Conservation (phyloP, 306 rosid genomes). For the Pyrus pyrifolia region DNA sequence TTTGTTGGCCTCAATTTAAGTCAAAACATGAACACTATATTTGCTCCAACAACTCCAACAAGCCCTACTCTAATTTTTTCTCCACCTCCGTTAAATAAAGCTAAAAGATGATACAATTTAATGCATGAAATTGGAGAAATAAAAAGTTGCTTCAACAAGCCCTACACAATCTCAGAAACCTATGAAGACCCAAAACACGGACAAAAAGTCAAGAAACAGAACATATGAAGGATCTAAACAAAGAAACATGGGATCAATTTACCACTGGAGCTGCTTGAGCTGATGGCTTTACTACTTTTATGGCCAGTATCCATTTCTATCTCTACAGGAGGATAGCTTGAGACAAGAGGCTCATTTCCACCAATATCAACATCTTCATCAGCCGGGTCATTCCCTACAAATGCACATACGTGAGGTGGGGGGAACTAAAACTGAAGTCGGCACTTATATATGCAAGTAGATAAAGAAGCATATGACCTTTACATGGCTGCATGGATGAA, state of each 20-base stretch:
- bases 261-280: conserved; percentile 48
- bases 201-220: background rate
- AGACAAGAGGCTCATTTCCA: conserved; percentile 65
- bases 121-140: background rate
- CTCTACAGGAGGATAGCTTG: conserved; percentile 54
- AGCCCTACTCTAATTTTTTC: background rate
- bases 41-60: too few species aligned
- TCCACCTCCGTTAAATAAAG: background rate
- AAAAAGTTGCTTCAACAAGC: background rate
- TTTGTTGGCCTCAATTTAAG: too few species aligned
- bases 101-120: background rate
- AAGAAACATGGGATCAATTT: conserved; percentile 6
- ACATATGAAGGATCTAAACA: background rate
- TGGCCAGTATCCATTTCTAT: conserved; percentile 41
- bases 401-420: conserved; percentile 9
- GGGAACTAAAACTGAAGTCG: background rate
- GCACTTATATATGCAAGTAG: background rate
- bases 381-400: conserved; percentile 50
- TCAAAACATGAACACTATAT: too few species aligned
- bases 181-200: background rate
- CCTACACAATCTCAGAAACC: background rate
- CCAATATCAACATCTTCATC: conserved; percentile 73
- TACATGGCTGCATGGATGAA: conserved; percentile 72
- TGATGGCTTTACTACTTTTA: conserved; percentile 24
- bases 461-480: conserved; percentile 41